A percentile compares a stretch with the other conserved stretches of the same genome.
Conservation (phyloP, 2,329 filamentous ascomycete species). For the Pseudocercospora eumusae region DNA sequence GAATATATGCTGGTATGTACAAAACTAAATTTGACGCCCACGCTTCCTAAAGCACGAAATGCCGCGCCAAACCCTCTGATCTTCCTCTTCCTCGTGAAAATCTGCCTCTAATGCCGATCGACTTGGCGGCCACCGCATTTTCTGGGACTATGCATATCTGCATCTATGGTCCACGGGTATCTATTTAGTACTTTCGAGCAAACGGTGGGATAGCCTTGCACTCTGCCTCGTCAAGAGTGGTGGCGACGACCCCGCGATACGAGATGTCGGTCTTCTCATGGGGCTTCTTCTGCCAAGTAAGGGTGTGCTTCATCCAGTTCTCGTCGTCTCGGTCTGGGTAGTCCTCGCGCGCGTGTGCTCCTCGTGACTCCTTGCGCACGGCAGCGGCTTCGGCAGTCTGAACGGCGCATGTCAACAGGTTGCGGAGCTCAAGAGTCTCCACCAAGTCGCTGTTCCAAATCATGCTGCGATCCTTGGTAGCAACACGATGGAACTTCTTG, state of each 20-base stretch:
- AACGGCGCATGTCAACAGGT: conserved; percentile 90
- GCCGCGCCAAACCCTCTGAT: conserved; percentile 9
- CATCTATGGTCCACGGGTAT: not conserved
- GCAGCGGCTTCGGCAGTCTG: conserved; percentile 91
- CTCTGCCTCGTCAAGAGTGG: conserved; percentile 90
- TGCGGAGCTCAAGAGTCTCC: conserved; percentile 92
- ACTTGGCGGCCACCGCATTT: not conserved
- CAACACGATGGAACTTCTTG: conserved; percentile 74
- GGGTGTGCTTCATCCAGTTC: conserved; percentile 99
- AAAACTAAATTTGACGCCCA: conserved; percentile 20
- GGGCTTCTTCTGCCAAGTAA: conserved; percentile 91
- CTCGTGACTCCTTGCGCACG: conserved; percentile 94
- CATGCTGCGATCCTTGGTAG: conserved; percentile 96
- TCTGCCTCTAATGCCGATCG: conserved; percentile 9
- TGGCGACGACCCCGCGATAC: conserved; percentile 80
- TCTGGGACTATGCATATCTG: not conserved
- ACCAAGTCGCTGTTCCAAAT: conserved; percentile 99
- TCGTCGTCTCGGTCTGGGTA: conserved; percentile 92
- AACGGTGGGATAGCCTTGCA: conserved; percentile 96
- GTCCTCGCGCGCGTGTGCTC: conserved; percentile 95
- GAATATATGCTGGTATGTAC: conserved; percentile 25
- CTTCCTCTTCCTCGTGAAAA: conserved; percentile 6
- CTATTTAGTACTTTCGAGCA: conserved; percentile 80
- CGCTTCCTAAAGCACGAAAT: conserved; percentile 26
- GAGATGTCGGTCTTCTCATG: conserved; percentile 83